Base-by-base conservation (phyloP, 148 eudicot genomes). In the Nepenthes mirabilis region DNA sequence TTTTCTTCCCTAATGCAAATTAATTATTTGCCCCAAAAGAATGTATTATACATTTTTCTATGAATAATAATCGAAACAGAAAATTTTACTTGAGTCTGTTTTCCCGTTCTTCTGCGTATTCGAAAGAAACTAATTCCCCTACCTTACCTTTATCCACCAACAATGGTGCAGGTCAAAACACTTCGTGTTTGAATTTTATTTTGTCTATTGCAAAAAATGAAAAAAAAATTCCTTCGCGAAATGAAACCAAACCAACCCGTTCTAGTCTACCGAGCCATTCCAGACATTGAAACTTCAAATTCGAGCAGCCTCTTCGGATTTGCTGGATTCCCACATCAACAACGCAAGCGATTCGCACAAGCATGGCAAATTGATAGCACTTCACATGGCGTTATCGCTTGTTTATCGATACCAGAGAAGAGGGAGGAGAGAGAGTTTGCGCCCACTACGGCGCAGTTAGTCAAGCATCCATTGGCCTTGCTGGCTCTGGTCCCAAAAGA, bases 401-500 rank as follows among this genome's bases (percentile, higher is more conserved):
- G 76, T 45, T 36, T 81, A n/a, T 77, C 90, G 9, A 36, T 75
- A 61, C 67, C 57, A 54, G 73, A 62, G 36, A 69, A 54, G 69
- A 72, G 33, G 36, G 76, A 69, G 36, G 84, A 68, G 49, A 70
- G 63, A 71, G 81, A 73, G 13, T 79, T 81, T 45, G 59, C 72
- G 36, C 88, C 94, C 1, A 73, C 77, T 1, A 57, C 12, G 9
- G 75, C 80, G 3, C 97, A 90, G 72, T 70, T 90, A 2, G 35
- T 79, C 10, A 73, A 90, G 76, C 83, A 86, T 61, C 97, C 95
- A 1, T 51, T 84, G 3, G 82, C 95, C 1, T 6, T 82, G 14
- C 68, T 77, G n/a, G 86, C 85, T 0, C 67, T 84, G 65, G 71
- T 90, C 5, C 95, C 97, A 1, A 79, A 58, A 68, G 91, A 82